Base-by-base conservation (phyloP, 768 basidiomycete species). In the Lentinus tigrinus region DNA sequence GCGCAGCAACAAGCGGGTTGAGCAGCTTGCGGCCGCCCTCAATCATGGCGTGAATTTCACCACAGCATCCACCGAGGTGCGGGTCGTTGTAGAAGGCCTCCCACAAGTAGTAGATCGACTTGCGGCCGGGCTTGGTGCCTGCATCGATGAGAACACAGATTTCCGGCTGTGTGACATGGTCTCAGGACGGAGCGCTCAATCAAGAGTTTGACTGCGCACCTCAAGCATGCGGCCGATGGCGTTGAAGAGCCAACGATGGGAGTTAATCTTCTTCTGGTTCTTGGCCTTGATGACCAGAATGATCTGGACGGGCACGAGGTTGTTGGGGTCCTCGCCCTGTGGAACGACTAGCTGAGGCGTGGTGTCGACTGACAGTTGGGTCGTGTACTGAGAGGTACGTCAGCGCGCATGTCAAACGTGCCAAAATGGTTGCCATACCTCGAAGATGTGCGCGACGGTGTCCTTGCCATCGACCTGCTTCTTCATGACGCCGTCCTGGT, bases 11-110 rank as follows among this genome's bases (percentile, higher is more conserved):
- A 48, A 95, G 76, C 19, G 93, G 95, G 68, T 98, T 98, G 59
- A 98, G 72, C 24, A 98, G 83, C 72, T 97, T 97, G 73, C 73
- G 87, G 43, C 94, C 94, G 16, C 93, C 92, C 72, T 94, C 85
- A 67, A 96, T 91, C 95, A 96, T 96, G 59, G 95, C 95, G 62
- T 95, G 91, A 64, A 96, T 95, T 79, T 96, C 94, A 64, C 93
- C 94, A 73, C 93, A 95, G 69, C 91, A 93, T 46, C 93, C 93
- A 44, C 91, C 92, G 13, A 94, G 76, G 67, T 92, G 74, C 4
- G 83, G 67, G 65, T 92, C 82, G 63, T 89, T 91, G 70, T 91
- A 91, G 72, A 93, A 92, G 1, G 91, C 93, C 61, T 93, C 91
- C 93, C 94, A 96, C 9, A 96, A 82, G 69, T 96, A 93, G 73